Base-by-base conservation (phyloP, 805 yeast genomes). In the Helenozyma rhizophorensis region DNA sequence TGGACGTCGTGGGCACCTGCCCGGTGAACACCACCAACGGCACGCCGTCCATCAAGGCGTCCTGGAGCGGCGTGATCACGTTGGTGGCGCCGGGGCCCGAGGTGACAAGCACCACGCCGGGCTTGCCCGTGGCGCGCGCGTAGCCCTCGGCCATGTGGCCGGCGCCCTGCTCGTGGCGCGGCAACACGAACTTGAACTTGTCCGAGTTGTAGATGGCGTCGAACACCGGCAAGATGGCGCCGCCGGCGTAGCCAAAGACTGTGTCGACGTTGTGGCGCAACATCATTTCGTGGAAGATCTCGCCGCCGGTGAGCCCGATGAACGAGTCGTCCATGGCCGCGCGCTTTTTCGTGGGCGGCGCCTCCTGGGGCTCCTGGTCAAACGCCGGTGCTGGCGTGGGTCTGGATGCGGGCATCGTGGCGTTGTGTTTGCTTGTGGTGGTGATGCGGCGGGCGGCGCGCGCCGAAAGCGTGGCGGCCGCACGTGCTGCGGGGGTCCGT, bases 61-160 rank as follows among this genome's bases (percentile, higher is more conserved):
- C 98, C 38, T 95, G 95, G 84, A 93, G 77, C 35, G 98, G 96
- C n/a, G 98, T 93, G 44, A 93, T 80, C 39, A 93, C 96, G 56
- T 93, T 93, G 34, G 98, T 93, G 30, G 97, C 98, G 55, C 97
- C 98, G 19, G 98, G 98, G 32, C 98, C 98, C 1, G 96, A 87
- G n/a, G 98, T 93, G 32, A 93, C 98, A 51, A 93, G 70, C 30
- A 93, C 97, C 45, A 93, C 95, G 67, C 98, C 98, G 10, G 97
- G 94, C 63, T 86, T 93, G 39, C 97, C 98, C 13, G 78, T 65
- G 25, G 95, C 98, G 48, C 95, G 75, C 36, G 98, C 97, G 50
- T 93, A 93, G 39, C 98, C 98, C 67, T 93, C 97, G 36, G 98
- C 98, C 97, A 93, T 93, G 65, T 93, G 98, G 33, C 98, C 98